These are phyloP conservation scores for Pyrus hybrid DNA, from an alignment of 331 rosid genomes.

Conservation along the genomic window DNA sequence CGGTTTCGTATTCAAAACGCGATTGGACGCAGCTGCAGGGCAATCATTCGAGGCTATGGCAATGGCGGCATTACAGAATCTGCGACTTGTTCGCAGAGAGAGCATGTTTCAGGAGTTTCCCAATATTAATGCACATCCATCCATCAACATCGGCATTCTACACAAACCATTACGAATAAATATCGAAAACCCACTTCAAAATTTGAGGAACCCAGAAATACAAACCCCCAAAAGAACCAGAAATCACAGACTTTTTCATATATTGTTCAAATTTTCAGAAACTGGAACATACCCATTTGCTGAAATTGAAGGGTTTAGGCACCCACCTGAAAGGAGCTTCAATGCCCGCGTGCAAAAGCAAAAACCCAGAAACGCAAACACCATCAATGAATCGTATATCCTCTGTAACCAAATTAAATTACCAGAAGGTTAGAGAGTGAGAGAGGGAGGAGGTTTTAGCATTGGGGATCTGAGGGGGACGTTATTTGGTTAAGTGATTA, in stretches of 20 bases:
- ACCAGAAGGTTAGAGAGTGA: neutral
- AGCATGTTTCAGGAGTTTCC: conserved; percentile 47
- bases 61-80: conserved; percentile 34
- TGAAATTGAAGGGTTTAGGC: neutral
- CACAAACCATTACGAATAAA: conserved; percentile 9
- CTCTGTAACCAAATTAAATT: neutral
- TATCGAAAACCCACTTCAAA: neutral
- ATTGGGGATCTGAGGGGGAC: conserved; percentile 1
- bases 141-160: conserved; percentile 24
- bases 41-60: conserved; percentile 4
- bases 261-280: neutral
- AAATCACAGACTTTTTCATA: neutral
- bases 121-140: conserved; percentile 31
- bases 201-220: neutral
- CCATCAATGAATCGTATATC: neutral
- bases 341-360: neutral
- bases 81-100: conserved; percentile 59
- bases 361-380: conserved; percentile 7
- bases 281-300: neutral
- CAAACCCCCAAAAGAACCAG: neutral
- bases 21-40: conserved; percentile 8
- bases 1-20: conserved; percentile 11
- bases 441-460: neutral
- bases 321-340: neutral
- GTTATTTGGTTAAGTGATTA: neutral